These are phyloP conservation scores for Eurotiales sp. DNA, from an alignment of 2,329 filamentous ascomycete genomes.

Conservation along the genomic window DNA sequence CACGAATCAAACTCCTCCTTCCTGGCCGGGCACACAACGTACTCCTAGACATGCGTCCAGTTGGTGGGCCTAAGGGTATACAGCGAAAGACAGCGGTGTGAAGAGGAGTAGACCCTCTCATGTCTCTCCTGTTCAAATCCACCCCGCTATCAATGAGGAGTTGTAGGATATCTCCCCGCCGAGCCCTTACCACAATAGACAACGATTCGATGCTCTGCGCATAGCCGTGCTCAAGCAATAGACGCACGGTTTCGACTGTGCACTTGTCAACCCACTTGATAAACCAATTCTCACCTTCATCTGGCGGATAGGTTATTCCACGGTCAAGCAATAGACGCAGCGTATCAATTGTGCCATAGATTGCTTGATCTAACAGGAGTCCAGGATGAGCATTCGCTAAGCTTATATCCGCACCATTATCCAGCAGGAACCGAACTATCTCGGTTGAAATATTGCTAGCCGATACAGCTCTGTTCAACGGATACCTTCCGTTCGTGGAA, in stretches of 20 bases:
- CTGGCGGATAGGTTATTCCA: not conserved
- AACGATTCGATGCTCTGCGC: not conserved
- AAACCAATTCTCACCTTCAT: no score
- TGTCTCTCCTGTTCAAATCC: not conserved
- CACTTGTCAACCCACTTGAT: not conserved
- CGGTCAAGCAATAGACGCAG: not conserved
- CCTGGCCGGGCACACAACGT: not conserved
- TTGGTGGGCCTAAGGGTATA: not conserved
- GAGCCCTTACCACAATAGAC: not conserved
- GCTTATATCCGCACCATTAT: conserved; percentile 3
- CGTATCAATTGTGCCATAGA: not conserved
- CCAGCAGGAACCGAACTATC: not conserved
- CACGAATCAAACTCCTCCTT: not conserved
- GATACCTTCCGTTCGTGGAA: not conserved
- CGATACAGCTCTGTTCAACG: not conserved
- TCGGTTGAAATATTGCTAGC: not conserved
- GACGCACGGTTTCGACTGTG: not conserved
- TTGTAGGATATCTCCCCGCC: not conserved
- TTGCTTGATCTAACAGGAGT: not conserved
- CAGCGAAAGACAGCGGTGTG: not conserved
- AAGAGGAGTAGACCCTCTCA: not conserved
- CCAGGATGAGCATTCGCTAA: not conserved
- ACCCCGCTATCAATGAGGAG: not conserved
- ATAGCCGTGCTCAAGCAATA: not conserved
- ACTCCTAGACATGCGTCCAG: not conserved